Base-by-base conservation (phyloP, 2,329 filamentous ascomycete genomes). In the Alternaria gansuensis region DNA sequence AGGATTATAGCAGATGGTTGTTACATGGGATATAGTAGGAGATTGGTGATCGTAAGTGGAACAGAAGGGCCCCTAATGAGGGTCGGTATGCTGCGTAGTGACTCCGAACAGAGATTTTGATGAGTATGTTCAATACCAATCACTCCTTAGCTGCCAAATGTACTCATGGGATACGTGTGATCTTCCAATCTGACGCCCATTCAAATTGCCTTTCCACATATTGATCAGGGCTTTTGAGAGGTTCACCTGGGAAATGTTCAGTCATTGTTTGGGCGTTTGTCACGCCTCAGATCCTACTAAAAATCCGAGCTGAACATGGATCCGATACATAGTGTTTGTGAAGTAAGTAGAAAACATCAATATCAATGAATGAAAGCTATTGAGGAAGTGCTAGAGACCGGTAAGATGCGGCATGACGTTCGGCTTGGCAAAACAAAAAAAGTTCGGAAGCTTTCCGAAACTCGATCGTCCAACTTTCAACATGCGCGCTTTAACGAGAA, bases 401-500 rank as follows among this genome's bases (percentile, higher is more conserved):
- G 48, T 34, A 24, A 28, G 51, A 40, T 39, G 54, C 51, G 61
- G 10, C 45, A 59, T 64, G 59, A 63, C 62, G 62, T 58, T 44
- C 36, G 39, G 24, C 62, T 64, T 64, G 62, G 62, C 62, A 11
- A 14, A 33, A 43, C 24, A 60, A 63, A 64, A 64, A 53, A 64
- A 53, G 56, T 57, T 59, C 53, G 44, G 59, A 55, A 55, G 31
- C 31, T n/a, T 49, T 54, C 56, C 53, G 54, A 60, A 56, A 50
- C 43, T 41, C 10, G 11, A 50, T 13, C 26, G 14, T 48, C 46
- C 55, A 43, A 60, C 54, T 58, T 51, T 51, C 53, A 61, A 53
- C 26, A 70, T 70, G 68, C 65, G 63, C 54, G 37, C 62, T 13
- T 29, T 70, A 39, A 46, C 43, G 26, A 57, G 62, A 39, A 60